phyloP scores from a whole-genome alignment of 169 alveolate genomes.

The Plasmodium berghei region DNA sequence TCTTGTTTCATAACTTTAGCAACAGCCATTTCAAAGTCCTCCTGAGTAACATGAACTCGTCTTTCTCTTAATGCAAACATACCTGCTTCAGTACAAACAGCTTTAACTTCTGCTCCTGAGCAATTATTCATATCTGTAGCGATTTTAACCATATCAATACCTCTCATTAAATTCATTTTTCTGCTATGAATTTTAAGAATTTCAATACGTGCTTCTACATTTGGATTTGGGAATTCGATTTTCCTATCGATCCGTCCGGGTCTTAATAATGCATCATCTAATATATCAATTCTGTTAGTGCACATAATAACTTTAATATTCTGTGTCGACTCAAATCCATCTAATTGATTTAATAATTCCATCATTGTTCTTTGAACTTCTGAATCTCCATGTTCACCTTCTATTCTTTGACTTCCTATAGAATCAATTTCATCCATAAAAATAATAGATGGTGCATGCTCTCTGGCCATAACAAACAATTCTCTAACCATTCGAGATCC shows the following conservation, averaged over 20 bases:
- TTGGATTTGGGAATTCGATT: conserved; percentile 97
- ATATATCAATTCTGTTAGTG: conserved; percentile 98
- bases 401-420: conserved; percentile 95
- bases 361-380: conserved; percentile 93
- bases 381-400: conserved; percentile 95
- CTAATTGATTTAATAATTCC: conserved; percentile 99
- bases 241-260: conserved; percentile 99
- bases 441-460: conserved; percentile 97
- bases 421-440: conserved; percentile 99
- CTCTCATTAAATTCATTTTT: conserved; percentile 97
- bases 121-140: conserved; percentile 96
- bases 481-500: conserved; percentile 99
- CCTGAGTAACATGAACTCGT: conserved; percentile 98
- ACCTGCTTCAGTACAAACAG: conserved; percentile 99
- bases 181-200: conserved; percentile 97
- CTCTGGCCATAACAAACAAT: conserved; percentile 97
- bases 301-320: conserved; percentile 98
- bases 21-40: conserved; percentile 97
- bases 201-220: conserved; percentile 94
- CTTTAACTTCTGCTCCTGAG: conserved; percentile 99
- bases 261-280: conserved; percentile 98
- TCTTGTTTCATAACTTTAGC: conserved; percentile 97
- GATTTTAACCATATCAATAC: conserved; percentile 95
- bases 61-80: conserved; percentile 99
- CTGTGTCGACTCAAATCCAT: conserved; percentile 99